These are phyloP conservation scores for Starmerella khaoyaiensis DNA, from an alignment of 805 yeast genomes.

Conservation along the genomic window DNA sequence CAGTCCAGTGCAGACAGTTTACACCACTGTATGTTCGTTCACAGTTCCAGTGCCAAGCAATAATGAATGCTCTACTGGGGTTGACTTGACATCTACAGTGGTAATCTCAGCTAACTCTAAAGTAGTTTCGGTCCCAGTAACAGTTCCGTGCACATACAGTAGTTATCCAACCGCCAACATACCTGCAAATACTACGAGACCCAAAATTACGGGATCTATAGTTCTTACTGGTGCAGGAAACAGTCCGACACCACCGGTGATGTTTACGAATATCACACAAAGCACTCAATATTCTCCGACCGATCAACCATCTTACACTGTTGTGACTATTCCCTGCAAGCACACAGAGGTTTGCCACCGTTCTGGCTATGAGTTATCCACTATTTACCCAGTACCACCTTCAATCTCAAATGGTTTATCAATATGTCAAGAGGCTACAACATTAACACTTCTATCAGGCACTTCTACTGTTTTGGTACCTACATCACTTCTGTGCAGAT, in stretches of 20 bases:
- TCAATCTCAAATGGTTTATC: too few species aligned
- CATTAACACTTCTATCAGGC: too few species aligned
- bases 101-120: slow-evolving; percentile 6
- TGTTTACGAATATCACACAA: too few species aligned
- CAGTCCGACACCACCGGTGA: too few species aligned
- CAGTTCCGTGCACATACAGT: slow-evolving; percentile 11
- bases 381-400: slow-evolving; percentile 7
- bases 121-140: slow-evolving; percentile 4
- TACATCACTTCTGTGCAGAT: too few species aligned
- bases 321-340: slow-evolving; percentile 9
- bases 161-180: too few species aligned
- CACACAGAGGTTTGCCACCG: slow-evolving; percentile 8
- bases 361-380: slow-evolving; percentile 7
- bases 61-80: slow-evolving; percentile 3
- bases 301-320: slow-evolving; percentile 2
- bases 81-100: slow-evolving; percentile 4
- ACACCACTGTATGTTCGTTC: slow-evolving; percentile 15
- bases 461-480: too few species aligned
- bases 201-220: neutral
- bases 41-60: slow-evolving; percentile 7
- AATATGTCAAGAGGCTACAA: too few species aligned
- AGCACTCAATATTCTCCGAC: neutral
- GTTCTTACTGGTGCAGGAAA: neutral
- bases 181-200: too few species aligned
- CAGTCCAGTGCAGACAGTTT: slow-evolving; percentile 6